Evolutionary conservation across 345 rosid species (phyloP).

Genomic region (Ailanthus altissimus): DNA sequence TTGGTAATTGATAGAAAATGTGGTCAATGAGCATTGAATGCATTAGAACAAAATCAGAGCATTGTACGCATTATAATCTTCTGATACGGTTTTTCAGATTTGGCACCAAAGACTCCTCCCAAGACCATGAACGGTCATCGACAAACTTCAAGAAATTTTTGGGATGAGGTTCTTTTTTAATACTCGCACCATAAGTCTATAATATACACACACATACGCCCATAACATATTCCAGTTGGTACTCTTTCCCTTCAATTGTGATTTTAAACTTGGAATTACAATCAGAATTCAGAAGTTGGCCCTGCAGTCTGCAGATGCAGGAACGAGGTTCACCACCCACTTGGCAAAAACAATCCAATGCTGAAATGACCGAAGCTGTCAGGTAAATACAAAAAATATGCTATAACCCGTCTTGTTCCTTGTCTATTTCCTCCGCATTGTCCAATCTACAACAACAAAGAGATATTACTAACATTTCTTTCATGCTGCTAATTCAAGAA

Average conservation of each 20-base stretch:
- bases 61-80: neutral
- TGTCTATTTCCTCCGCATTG: conserved; percentile 18
- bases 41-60: neutral
- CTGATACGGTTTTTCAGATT: neutral
- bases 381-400: neutral
- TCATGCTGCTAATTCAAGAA: too few species aligned
- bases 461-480: too few species aligned
- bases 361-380: conserved; percentile 32
- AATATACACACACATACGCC: too few species aligned
- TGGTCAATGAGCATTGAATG: neutral
- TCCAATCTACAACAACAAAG: too few species aligned
- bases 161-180: conserved; percentile 34
- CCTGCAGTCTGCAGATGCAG: too few species aligned
- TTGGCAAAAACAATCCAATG: neutral
- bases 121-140: conserved; percentile 42
- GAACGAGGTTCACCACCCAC: neutral
- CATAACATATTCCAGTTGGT: conserved; percentile 39
- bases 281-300: too few species aligned
- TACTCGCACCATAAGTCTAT: too few species aligned
- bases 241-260: too few species aligned
- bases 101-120: conserved; percentile 73
- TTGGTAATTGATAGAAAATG: too few species aligned
- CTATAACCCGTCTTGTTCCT: conserved; percentile 9
- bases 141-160: conserved; percentile 54
- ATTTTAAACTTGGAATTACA: too few species aligned